Percentiles rank a stretch among this genome's conserved stretches.
These are phyloP conservation scores for Lactarius hatsudake DNA, from an alignment of 768 basidiomycete species.

Conservation along the genomic window DNA sequence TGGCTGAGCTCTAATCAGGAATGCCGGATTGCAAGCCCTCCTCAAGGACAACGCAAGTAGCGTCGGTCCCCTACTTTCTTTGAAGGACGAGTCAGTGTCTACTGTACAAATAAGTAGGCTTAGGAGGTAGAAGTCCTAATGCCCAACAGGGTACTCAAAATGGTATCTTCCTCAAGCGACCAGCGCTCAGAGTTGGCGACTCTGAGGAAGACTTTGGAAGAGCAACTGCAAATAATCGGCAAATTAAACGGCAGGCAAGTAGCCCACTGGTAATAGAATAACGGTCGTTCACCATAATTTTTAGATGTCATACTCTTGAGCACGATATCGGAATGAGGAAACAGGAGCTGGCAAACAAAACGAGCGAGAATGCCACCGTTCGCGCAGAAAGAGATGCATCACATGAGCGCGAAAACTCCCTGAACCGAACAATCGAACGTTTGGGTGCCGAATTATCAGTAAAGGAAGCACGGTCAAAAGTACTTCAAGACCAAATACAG, in stretches of 20 bases:
- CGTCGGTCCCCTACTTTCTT: conserved; percentile 2
- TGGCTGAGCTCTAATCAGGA: conserved; percentile 13
- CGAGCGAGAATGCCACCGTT: conserved; percentile 7
- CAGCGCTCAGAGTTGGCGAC: conserved; percentile 17
- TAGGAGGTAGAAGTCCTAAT: neutral
- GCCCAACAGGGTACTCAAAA: conserved; percentile 10
- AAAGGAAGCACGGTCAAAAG: conserved; percentile 1
- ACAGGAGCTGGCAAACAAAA: conserved; percentile 14
- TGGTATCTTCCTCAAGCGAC: conserved; percentile 20
- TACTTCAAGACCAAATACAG: conserved; percentile 16
- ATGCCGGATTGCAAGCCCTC: conserved; percentile 21
- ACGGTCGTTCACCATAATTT: neutral
- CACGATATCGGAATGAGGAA: conserved; percentile 13
- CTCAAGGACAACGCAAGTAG: conserved; percentile 18
- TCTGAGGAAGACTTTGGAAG: conserved; percentile 14
- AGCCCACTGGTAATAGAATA: neutral
- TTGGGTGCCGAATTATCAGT: conserved; percentile 16
- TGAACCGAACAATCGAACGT: conserved; percentile 8
- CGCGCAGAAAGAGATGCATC: conserved; percentile 9
- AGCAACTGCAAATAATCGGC: conserved; percentile 21
- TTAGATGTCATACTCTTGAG: conserved; percentile 20
- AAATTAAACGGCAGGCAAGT: conserved; percentile 18
- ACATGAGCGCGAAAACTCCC: conserved; percentile 13
- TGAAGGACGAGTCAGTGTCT: conserved; percentile 26
- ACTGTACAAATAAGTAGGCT: neutral